Conservation (phyloP, 345 rosid species). For the Linum trigynum region DNA sequence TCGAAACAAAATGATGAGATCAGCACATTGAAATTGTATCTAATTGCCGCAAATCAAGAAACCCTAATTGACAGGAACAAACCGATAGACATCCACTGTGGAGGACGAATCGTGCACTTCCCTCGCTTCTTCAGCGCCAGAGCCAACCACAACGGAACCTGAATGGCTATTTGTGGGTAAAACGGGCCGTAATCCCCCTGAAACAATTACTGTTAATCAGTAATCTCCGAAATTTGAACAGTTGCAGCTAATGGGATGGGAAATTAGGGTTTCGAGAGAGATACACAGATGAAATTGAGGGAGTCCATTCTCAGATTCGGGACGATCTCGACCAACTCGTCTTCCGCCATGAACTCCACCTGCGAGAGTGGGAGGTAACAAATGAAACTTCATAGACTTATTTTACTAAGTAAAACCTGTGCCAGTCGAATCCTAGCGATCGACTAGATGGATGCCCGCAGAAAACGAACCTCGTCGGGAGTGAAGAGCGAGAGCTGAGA, state of each 20-base stretch:
- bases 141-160: constrained; percentile 93
- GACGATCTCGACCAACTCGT: constrained; percentile 63
- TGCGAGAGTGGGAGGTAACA: constrained; percentile 14
- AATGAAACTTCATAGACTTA: neutral
- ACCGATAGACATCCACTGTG: constrained; percentile 83
- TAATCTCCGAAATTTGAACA: neutral
- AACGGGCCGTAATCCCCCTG: constrained; percentile 94
- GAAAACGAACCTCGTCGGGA: constrained; percentile 52
- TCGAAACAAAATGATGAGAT: neutral
- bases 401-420: neutral
- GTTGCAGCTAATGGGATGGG: neutral
- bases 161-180: constrained; percentile 52
- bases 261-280: neutral
- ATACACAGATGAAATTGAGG: constrained; percentile 59
- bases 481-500: constrained; percentile 57
- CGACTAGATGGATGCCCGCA: neutral
- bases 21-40: neutral
- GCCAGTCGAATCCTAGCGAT: neutral
- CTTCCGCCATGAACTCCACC: constrained; percentile 85
- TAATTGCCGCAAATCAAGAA: neutral
- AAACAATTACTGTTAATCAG: neutral
- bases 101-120: constrained; percentile 69
- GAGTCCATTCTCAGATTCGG: constrained; percentile 71
- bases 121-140: constrained; percentile 87
- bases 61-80: constrained; percentile 4